Evolutionary conservation across 139 green algal genomes (phyloP).

Genomic region (Coelastrella sp.): DNA sequence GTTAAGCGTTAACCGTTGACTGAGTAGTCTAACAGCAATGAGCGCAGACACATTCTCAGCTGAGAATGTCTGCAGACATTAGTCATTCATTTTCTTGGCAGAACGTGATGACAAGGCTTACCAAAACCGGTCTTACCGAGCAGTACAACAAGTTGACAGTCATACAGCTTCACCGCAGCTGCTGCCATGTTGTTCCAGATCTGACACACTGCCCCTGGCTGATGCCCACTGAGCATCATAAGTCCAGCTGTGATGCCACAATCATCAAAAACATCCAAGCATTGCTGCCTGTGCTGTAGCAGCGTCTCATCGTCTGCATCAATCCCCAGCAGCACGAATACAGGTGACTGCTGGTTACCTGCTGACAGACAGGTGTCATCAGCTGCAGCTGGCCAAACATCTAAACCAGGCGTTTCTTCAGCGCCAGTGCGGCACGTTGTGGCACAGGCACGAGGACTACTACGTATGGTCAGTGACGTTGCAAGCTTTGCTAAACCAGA

Average conservation of each 20-base stretch:
- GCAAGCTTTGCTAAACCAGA: too few relatives aligned
- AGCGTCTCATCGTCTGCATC: constrained; percentile 2
- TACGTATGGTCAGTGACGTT: too few relatives aligned
- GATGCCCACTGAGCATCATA: background rate
- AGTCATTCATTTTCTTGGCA: too few relatives aligned
- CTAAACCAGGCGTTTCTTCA: too few relatives aligned
- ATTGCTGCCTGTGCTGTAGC: background rate
- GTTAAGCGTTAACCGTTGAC: too few relatives aligned
- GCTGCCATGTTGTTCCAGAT: constrained; percentile 18
- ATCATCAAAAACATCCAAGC: background rate
- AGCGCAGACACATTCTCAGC: too few relatives aligned
- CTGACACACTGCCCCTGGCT: background rate
- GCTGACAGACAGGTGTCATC: background rate
- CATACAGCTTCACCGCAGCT: background rate
- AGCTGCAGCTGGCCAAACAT: background rate
- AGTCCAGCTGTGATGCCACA: background rate
- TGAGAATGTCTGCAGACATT: too few relatives aligned
- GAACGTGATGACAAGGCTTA: too few relatives aligned
- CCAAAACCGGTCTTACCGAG: too few relatives aligned
- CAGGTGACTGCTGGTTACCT: background rate
- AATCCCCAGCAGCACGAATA: constrained; percentile 4
- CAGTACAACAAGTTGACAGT: constrained; percentile 29
- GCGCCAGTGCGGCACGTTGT: too few relatives aligned
- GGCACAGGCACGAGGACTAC: too few relatives aligned
- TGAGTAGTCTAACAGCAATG: too few relatives aligned